Conservation (phyloP, 2,329 filamentous ascomycete species). For the Ophiostoma fasciatum region DNA sequence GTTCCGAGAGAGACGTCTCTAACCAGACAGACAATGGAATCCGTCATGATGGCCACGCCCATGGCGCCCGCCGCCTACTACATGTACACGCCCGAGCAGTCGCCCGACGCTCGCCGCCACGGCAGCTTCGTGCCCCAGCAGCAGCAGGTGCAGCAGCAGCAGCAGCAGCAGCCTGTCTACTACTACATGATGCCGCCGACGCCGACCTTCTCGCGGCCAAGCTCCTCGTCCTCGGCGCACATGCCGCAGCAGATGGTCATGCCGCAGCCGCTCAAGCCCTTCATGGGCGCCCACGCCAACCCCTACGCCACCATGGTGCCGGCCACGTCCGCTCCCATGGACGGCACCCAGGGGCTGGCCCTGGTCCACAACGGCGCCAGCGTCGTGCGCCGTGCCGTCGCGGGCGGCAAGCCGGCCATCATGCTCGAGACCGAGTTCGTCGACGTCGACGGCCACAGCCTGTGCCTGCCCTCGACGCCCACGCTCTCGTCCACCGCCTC, state of each 20-base stretch:
- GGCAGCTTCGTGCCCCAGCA: conserved; percentile 55
- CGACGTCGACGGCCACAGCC: conserved; percentile 40
- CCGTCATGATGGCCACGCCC: conserved; percentile 37
- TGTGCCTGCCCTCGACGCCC: conserved; percentile 72
- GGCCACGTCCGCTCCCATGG: conserved; percentile 25
- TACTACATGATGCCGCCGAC: conserved; percentile 34
- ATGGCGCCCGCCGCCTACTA: conserved; percentile 67
- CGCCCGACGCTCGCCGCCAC: conserved; percentile 57
- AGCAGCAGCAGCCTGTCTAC: conserved; percentile 11
- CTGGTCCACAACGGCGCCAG: too few relatives aligned
- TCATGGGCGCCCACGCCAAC: conserved; percentile 29
- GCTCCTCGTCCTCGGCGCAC: conserved; percentile 47
- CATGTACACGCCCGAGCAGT: conserved; percentile 72
- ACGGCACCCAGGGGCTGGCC: conserved; percentile 47
- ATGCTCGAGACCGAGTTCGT: conserved; percentile 63
- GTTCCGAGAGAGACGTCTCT: too few relatives aligned
- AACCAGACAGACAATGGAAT: conserved; percentile 41
- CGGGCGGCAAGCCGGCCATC: conserved; percentile 63
- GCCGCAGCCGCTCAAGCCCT: conserved; percentile 32
- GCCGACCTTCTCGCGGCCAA: conserved; percentile 49
- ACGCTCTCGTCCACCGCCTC: conserved; percentile 64
- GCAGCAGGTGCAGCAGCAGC: conserved; percentile 39
- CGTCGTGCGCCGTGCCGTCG: too few relatives aligned
- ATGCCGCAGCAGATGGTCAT: conserved; percentile 15
- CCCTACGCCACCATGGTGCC: conserved; percentile 21